Evolutionary conservation across 495 filamentous ascomycete genomes (phyloP), one percentile per base, ranked within the genome.

Genomic region (Cercophora newfieldiana): DNA sequence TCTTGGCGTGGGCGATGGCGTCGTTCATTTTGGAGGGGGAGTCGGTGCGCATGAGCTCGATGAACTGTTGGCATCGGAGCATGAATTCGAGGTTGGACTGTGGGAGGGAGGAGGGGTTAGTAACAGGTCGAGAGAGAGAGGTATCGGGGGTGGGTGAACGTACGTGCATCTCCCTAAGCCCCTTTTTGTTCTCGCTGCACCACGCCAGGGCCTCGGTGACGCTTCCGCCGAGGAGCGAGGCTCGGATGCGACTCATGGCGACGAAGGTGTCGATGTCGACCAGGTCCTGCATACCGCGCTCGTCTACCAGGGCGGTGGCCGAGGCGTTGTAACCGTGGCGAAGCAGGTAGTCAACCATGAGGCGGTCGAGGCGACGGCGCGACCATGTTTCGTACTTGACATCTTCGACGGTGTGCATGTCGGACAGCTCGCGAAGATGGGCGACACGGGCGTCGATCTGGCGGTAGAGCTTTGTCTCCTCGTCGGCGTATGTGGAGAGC

Each of bases 321-420:
- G 90, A 95, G 19, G 90, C 86, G 30, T 83, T 84, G 74, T 94
- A 96, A 24, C 94, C 94, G 61, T 88, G 88, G 26, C 95, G 85
- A 50, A 97, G 78, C 72, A 98, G 80, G 77, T 96, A 96, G 75
- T 99, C 95, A 47, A 96, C 91, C 54, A 99, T 74, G 48, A 98
- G 80, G 25, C 96, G 83, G 79, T 97, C 89, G 61, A 98, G 81
- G 31, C 95, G 84, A 12, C 86, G 82, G 44, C 90, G 84, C 48
- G 90, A 91, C 96, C 96, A 99, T 60, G 86, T 80, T 69, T 97
- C 96, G 77, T 98, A 99, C 69, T 92, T 93, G 63, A 96, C 92
- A 78, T 98, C 96, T 50, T 90, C 90, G 70, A 97, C 78, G 65
- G 87, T 93, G 49, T 90, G 87, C 66, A 98, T 91, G 65, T 83